Conservation (phyloP, 768 basidiomycete genomes). For the Termitomyces sp. region DNA sequence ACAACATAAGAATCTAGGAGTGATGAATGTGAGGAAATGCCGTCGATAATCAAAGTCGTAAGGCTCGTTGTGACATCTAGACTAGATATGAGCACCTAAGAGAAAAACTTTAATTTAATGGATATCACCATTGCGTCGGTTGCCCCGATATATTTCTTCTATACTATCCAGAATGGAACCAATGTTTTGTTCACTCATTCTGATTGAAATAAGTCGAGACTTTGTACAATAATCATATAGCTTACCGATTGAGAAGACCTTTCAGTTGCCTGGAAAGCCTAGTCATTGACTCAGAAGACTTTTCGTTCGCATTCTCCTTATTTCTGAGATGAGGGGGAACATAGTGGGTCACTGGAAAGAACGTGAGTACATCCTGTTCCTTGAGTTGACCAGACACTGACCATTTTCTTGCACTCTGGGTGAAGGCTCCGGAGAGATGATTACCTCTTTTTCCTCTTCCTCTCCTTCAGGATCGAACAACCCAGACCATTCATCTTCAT, state of each 20-base stretch:
- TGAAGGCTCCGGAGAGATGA: neutral
- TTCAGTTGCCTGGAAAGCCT: conserved; percentile 77
- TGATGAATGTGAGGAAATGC: conserved; percentile 75
- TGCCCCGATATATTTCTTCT: conserved; percentile 71
- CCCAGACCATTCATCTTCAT: conserved; percentile 1
- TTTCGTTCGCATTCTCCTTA: conserved; percentile 17
- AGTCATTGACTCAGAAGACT: conserved; percentile 32
- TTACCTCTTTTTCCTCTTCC: conserved; percentile 23
- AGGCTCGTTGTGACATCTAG: conserved; percentile 79
- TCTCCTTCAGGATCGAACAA: neutral
- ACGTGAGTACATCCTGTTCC: neutral
- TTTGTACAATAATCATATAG: neutral
- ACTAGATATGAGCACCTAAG: neutral
- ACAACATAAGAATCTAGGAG: conserved; percentile 88
- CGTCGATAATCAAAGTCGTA: conserved; percentile 70
- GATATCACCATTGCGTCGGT: conserved; percentile 69
- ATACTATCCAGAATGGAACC: conserved; percentile 64
- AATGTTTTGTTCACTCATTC: conserved; percentile 90
- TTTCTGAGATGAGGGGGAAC: conserved; percentile 79
- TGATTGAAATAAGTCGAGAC: conserved; percentile 21
- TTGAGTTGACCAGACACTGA: neutral
- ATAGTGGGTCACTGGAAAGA: conserved; percentile 41
- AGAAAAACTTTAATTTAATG: neutral
- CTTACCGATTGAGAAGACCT: conserved; percentile 82
- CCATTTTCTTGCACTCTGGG: neutral